These are phyloP conservation scores for Globisporangium spiculum DNA, from an alignment of 352 stramenopile species.

Conservation along the genomic window DNA sequence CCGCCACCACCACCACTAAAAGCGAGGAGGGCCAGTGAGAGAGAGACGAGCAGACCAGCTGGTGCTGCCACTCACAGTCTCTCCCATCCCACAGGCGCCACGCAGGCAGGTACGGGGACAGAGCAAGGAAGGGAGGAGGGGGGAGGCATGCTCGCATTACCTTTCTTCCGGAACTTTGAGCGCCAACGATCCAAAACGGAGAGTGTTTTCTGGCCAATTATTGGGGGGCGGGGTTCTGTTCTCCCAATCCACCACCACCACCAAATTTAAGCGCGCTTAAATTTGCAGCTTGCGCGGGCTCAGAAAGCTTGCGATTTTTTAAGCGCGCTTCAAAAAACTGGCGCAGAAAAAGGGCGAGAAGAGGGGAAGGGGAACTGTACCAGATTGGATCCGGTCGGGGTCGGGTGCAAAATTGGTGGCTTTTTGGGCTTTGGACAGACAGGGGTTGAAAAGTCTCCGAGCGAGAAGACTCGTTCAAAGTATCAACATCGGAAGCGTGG, in stretches of 20 bases:
- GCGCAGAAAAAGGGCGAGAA: not conserved
- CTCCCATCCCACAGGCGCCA: not conserved
- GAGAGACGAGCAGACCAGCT: conserved; percentile 2
- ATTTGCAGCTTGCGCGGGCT: not conserved
- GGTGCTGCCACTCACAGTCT: not conserved
- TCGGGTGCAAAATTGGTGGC: too few relatives aligned
- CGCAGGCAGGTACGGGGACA: not conserved
- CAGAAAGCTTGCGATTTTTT: not conserved
- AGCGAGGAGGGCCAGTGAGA: not conserved
- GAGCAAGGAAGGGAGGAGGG: not conserved
- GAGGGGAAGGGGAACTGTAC: not conserved
- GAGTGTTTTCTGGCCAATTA: conserved; percentile 36
- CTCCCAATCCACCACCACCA: conserved; percentile 7
- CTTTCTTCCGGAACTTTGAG: conserved; percentile 28
- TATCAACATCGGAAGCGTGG: too few relatives aligned
- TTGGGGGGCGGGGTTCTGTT: not conserved
- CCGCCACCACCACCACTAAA: conserved; percentile 12
- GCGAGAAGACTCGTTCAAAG: too few relatives aligned
- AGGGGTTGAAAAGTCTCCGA: too few relatives aligned
- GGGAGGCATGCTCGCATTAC: conserved; percentile 7
- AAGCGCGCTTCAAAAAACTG: conserved; percentile 23
- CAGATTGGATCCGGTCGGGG: too few relatives aligned
- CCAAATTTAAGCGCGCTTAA: conserved; percentile 18
- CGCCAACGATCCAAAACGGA: conserved; percentile 41
- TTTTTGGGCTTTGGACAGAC: too few relatives aligned